These are phyloP conservation scores for Puccinia brachypodii DNA, from an alignment of 1,284 basidiomycete genomes.

Conservation along the genomic window DNA sequence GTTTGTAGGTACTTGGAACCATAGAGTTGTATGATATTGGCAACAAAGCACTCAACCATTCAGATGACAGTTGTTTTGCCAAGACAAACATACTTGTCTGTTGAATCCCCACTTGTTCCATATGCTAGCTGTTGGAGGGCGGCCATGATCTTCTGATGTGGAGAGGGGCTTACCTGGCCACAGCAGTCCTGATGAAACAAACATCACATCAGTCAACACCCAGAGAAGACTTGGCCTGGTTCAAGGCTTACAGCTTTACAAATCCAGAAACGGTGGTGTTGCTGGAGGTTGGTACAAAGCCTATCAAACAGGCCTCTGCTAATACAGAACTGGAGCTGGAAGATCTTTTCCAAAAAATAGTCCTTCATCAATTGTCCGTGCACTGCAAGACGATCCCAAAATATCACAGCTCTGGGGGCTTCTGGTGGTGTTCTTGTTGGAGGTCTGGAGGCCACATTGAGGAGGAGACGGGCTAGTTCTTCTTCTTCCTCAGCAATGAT, in stretches of 20 bases:
- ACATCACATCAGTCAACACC: too few relatives aligned
- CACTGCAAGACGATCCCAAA: too few relatives aligned
- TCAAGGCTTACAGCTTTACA: not conserved
- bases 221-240: too few relatives aligned
- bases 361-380: too few relatives aligned
- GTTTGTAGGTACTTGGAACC: not conserved
- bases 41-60: too few relatives aligned
- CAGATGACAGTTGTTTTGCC: not conserved
- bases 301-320: not conserved
- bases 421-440: too few relatives aligned
- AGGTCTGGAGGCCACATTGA: too few relatives aligned
- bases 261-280: not conserved
- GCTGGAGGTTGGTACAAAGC: not conserved
- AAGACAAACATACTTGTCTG: not conserved
- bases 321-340: not conserved
- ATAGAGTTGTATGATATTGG: not conserved
- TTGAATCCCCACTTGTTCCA: not conserved
- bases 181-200: not conserved
- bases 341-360: not conserved
- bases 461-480: too few relatives aligned
- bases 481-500: too few relatives aligned
- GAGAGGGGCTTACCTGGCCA: not conserved
- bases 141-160: conserved; percentile 1
- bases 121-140: not conserved
- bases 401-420: too few relatives aligned